These are phyloP conservation scores for Thalassiosira profunda DNA, from an alignment of 108 stramenopile genomes.

Conservation along the genomic window DNA sequence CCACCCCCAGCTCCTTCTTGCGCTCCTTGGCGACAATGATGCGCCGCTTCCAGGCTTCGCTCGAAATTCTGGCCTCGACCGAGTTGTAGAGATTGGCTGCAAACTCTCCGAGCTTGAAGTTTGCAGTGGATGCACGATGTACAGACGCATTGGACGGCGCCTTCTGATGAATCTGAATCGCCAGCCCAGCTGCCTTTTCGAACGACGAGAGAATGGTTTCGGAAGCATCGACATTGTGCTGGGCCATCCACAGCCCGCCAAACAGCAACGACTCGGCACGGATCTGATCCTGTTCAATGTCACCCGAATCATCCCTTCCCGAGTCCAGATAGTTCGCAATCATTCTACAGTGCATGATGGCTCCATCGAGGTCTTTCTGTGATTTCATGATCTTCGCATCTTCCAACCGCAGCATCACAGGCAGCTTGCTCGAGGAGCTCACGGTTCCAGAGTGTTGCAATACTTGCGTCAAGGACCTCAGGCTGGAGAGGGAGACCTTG, in stretches of 20 bases:
- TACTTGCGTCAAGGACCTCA: constrained; percentile 30
- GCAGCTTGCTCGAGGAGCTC: constrained; percentile 5
- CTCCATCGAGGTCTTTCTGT: constrained; percentile 55
- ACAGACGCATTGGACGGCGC: constrained; percentile 15
- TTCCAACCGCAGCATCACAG: constrained; percentile 63
- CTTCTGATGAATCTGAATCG: constrained; percentile 36
- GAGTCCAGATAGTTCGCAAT: constrained; percentile 52
- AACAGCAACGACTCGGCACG: constrained; percentile 57
- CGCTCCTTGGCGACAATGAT: constrained; percentile 37
- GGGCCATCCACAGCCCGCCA: constrained; percentile 78
- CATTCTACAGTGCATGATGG: constrained; percentile 66
- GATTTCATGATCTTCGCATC: constrained; percentile 73
- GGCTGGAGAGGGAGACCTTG: constrained; percentile 25
- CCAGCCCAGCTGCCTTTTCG: constrained; percentile 57
- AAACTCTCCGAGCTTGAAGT: constrained; percentile 63
- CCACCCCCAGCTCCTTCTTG: constrained; percentile 45
- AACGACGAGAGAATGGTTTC: constrained; percentile 63
- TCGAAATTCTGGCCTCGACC: constrained; percentile 58
- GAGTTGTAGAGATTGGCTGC: constrained; percentile 58
- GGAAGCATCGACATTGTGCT: constrained; percentile 73
- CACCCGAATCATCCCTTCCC: neutral
- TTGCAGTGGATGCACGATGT: constrained; percentile 40
- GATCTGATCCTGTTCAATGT: constrained; percentile 25
- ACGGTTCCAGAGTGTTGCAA: constrained; percentile 14
- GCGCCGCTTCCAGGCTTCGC: constrained; percentile 71